phyloP scores from a whole-genome alignment of 768 basidiomycete species.

The Hericium erinaceus region DNA sequence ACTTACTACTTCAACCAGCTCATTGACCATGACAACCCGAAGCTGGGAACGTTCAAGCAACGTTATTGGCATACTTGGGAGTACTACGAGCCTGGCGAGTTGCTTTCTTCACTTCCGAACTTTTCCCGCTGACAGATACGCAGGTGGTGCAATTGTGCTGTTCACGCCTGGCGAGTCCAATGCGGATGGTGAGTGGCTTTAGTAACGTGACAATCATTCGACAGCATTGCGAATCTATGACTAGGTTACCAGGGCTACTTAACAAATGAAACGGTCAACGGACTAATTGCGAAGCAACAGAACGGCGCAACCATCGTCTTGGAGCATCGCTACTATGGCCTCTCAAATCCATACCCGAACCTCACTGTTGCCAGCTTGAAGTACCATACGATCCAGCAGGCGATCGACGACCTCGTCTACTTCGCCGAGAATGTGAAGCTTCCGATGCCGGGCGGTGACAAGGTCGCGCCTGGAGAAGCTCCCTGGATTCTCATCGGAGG shows the following conservation, averaged over 20 bases:
- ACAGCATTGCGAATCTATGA: too few species aligned
- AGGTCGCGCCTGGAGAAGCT: constrained; percentile 43
- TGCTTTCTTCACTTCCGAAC: neutral
- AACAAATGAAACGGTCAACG: constrained; percentile 55
- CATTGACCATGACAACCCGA: constrained; percentile 46
- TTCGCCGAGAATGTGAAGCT: constrained; percentile 59
- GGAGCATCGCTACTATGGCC: constrained; percentile 69
- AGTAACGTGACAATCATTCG: neutral
- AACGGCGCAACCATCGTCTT: constrained; percentile 55
- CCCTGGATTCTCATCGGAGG: constrained; percentile 37
- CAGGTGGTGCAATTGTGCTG: constrained; percentile 49
- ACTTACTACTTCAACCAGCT: constrained; percentile 46
- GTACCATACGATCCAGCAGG: constrained; percentile 63
- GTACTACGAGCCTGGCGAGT: constrained; percentile 39
- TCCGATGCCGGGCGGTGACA: constrained; percentile 57
- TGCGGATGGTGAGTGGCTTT: constrained; percentile 31
- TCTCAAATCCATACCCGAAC: constrained; percentile 64
- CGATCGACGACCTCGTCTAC: constrained; percentile 63
- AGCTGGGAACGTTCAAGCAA: constrained; percentile 72
- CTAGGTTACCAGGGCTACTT: constrained; percentile 29
- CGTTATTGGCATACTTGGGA: constrained; percentile 65
- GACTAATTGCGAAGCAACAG: constrained; percentile 56
- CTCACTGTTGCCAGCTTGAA: constrained; percentile 48
- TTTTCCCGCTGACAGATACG: neutral
- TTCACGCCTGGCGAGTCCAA: constrained; percentile 60